Conservation (phyloP, 352 stramenopile species). For the Pythium sukuiense region DNA sequence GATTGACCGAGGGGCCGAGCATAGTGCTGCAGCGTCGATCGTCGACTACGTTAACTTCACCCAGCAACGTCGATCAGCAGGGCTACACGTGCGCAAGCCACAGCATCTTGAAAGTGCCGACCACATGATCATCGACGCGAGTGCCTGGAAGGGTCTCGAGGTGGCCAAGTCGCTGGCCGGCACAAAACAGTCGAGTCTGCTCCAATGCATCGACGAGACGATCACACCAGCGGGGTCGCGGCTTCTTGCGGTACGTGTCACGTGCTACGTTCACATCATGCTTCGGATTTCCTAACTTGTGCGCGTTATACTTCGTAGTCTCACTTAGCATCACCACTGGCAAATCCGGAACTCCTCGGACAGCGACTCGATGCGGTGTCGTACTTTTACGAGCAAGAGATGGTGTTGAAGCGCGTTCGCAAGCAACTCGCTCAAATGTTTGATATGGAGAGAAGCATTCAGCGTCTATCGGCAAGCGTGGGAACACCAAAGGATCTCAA, state of each 20-base stretch:
- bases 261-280: no score
- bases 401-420: slow-evolving; percentile 43
- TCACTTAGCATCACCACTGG: slow-evolving; percentile 63
- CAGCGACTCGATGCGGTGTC: slow-evolving; percentile 51
- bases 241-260: slow-evolving; percentile 50
- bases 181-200: slow-evolving; percentile 60
- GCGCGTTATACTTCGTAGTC: slow-evolving; percentile 27
- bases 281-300: no score
- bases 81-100: slow-evolving; percentile 36
- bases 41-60: slow-evolving; percentile 73
- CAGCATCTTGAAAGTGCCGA: slow-evolving; percentile 64
- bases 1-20: neutral
- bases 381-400: slow-evolving; percentile 51
- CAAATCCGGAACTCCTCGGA: slow-evolving; percentile 55
- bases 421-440: slow-evolving; percentile 61
- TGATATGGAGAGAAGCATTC: slow-evolving; percentile 72
- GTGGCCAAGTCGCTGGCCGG: slow-evolving; percentile 59
- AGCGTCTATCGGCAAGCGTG: slow-evolving; percentile 55
- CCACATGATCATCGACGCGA: slow-evolving; percentile 82
- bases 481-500: slow-evolving; percentile 74
- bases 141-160: slow-evolving; percentile 70
- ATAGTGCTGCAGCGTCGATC: slow-evolving; percentile 39
- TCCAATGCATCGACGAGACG: slow-evolving; percentile 67
- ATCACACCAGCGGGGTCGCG: slow-evolving; percentile 63
- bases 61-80: slow-evolving; percentile 32